phyloP scores from a whole-genome alignment of 2,329 filamentous ascomycete species.

The Aspergillus oerlinghausenensis region DNA sequence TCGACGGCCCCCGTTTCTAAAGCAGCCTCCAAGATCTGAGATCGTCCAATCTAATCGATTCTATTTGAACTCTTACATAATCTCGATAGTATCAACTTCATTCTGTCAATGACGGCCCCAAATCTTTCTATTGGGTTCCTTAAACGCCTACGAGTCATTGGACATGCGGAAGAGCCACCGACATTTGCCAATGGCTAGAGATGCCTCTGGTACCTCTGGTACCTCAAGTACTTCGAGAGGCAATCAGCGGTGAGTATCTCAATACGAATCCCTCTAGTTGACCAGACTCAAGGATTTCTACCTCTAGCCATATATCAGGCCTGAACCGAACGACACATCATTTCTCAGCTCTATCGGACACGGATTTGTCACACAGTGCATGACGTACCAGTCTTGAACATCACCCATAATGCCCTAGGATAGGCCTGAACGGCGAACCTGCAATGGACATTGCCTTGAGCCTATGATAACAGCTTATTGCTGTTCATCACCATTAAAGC shows the following conservation, averaged over 20 bases:
- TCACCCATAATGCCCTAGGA: not conserved
- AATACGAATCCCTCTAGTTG: not conserved
- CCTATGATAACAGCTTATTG: not conserved
- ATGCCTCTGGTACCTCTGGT: too few relatives aligned
- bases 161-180: not conserved
- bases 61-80: not conserved
- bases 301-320: not conserved
- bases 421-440: not conserved
- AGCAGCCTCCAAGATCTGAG: not conserved
- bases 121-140: too few relatives aligned
- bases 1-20: not conserved
- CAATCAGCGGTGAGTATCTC: not conserved
- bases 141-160: not conserved
- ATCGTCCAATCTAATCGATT: not conserved
- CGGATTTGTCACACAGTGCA: not conserved
- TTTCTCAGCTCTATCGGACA: not conserved
- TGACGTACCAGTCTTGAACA: not conserved
- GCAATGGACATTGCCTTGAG: not conserved
- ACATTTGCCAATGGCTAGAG: too few relatives aligned
- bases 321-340: not conserved
- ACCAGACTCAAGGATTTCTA: not conserved
- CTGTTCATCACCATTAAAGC: not conserved
- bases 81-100: not conserved
- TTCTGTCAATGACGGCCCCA: not conserved
- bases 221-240: not conserved